A percentile compares a stretch with the other conserved stretches of the same genome.
Conservation (phyloP, 345 rosid genomes). For the Cardamine resedifolia region DNA sequence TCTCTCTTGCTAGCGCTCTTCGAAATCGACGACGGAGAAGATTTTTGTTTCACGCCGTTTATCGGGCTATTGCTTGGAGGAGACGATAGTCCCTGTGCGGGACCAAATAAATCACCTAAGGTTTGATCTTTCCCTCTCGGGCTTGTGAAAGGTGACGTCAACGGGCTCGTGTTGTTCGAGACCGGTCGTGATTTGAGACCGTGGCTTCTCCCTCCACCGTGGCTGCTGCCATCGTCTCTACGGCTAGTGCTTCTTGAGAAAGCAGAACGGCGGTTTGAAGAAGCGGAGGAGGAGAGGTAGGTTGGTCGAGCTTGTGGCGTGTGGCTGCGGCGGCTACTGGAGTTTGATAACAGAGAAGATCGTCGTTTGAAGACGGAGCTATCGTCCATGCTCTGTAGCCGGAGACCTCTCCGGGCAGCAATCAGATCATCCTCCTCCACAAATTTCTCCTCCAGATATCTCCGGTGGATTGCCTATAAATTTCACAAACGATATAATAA, state of each 20-base stretch:
- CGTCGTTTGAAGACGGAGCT: slow-evolving; percentile 41
- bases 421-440: slow-evolving; percentile 32
- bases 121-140: slow-evolving; percentile 36
- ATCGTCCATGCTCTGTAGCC: slow-evolving; percentile 47
- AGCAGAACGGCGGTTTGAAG: slow-evolving; percentile 27
- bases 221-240: slow-evolving; percentile 38
- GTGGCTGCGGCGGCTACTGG: slow-evolving; percentile 45
- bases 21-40: slow-evolving; percentile 9
- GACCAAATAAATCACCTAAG: slow-evolving; percentile 25
- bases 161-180: slow-evolving; percentile 28
- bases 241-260: slow-evolving; percentile 36
- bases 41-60: slow-evolving; percentile 3
- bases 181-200: slow-evolving; percentile 37
- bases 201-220: slow-evolving; percentile 19
- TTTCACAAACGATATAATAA: background rate
- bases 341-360: slow-evolving; percentile 37
- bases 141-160: slow-evolving; percentile 33
- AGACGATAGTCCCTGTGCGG: slow-evolving; percentile 4
- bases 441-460: slow-evolving; percentile 33
- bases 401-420: slow-evolving; percentile 41
- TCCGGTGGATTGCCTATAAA: slow-evolving; percentile 25
- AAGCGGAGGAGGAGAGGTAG: slow-evolving; percentile 36
- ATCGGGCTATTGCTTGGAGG: slow-evolving; percentile 32
- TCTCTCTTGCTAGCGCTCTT: slow-evolving; percentile 40
- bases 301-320: slow-evolving; percentile 52